Evolutionary conservation across 2,329 filamentous ascomycete genomes (phyloP), one percentile per base, ranked within the genome.

Genomic region (Diaporthe eres): DNA sequence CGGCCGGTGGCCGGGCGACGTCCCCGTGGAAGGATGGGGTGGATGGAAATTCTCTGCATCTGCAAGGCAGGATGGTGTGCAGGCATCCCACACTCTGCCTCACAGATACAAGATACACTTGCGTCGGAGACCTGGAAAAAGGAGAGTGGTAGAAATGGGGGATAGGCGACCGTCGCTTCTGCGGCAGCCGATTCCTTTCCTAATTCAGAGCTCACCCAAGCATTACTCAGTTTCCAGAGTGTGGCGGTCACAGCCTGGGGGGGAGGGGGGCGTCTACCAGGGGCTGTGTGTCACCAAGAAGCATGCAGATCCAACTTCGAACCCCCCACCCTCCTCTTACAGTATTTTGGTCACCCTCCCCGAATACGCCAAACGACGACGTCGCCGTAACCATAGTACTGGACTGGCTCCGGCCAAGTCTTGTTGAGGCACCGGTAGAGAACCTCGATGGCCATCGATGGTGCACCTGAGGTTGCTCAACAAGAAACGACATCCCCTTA

Each of bases 11-110:
- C 34, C 49, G 47, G 34, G 28, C 47, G 47, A 53, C 47, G 47
- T 39, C 65, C 49, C 47, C 34, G 49, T 53, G 49, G 31, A 55
- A 70, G 65, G 49, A 22, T 70, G 37, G 22, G 39, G 15, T 53
- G 65, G 47, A 39, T 68, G 65, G 44, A 28, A 39, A 31, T 12
- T 25, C 13, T 68, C 65, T 51, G 47, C 65, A 39, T 47, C 47
- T 70, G 65, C 65, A 55, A 70, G 49, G 65, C 49, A 70, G 34
- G 4, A 55, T 70, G 65, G 34, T 55, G 65, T 53, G 65, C 65
- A 68, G 47, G 22, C n/a, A 55, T 42, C 34, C 65, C 47, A 9
- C 34, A 22, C 19, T 22, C 15, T 39, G 47, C 51, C 10, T 28
- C 47, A 10, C 31, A 39, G 47, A 51, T 51, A 49, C 47, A 53